Evolutionary conservation across 176 grass and related monocot genomes (phyloP).

Genomic region (Carex parvula): DNA sequence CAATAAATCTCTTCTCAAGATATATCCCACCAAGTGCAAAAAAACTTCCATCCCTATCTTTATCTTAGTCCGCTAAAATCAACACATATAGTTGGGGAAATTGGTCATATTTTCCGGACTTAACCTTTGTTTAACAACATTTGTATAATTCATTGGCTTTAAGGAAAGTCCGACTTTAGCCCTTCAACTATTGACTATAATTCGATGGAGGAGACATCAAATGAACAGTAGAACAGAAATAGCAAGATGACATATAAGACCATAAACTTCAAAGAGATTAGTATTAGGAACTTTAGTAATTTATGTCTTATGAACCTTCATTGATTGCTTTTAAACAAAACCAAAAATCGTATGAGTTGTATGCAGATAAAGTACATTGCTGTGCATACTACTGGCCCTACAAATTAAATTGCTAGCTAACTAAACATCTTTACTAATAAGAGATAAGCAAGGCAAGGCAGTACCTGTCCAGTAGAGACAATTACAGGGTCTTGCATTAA

Average conservation of each 20-base stretch:
- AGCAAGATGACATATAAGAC: neutral
- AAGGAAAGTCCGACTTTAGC: neutral
- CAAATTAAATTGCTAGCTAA: neutral
- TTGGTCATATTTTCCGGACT: neutral
- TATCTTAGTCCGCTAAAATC: too few relatives aligned
- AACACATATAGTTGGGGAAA: neutral
- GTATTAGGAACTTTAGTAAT: too few relatives aligned
- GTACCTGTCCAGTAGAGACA: slow-evolving; percentile 83
- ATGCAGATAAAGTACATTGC: neutral
- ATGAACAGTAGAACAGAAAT: neutral
- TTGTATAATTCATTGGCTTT: neutral
- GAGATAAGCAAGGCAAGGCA: neutral
- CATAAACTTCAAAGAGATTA: too few relatives aligned
- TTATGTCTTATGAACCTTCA: too few relatives aligned
- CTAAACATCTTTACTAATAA: neutral
- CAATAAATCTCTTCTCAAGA: too few relatives aligned
- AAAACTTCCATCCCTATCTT: too few relatives aligned
- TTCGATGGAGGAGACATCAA: neutral
- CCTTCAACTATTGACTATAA: neutral
- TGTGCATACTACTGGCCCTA: neutral
- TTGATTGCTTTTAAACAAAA: neutral
- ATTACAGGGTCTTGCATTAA: slow-evolving; percentile 95
- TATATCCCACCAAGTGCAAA: too few relatives aligned
- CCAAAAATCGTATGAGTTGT: neutral
- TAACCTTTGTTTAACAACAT: neutral